Evolutionary conservation across 371 early-diverging fungal species (phyloP).

Genomic region (Rhizomucor pusillus): DNA sequence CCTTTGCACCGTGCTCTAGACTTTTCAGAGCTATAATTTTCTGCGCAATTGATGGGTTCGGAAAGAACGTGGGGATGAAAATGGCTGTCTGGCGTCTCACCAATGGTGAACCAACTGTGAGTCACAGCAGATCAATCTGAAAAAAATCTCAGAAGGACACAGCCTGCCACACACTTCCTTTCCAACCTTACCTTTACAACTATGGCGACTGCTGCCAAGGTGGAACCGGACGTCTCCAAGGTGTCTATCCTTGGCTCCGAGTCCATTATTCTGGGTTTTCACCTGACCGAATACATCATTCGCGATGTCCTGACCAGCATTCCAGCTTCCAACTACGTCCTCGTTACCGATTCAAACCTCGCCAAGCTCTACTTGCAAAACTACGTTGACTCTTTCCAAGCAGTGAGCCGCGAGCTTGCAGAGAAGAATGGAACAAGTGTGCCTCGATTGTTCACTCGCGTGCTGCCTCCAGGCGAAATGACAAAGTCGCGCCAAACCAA

Average conservation of each 20-base stretch:
- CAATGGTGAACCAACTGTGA: no score
- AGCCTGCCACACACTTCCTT: no score
- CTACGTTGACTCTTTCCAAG: conserved; percentile 47
- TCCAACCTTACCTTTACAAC: no score
- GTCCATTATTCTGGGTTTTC: conserved; percentile 84
- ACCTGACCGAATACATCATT: conserved; percentile 72
- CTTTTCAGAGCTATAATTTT: no score
- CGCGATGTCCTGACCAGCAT: conserved; percentile 72
- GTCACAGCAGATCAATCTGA: no score
- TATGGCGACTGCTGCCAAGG: no score
- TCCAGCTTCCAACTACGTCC: conserved; percentile 82
- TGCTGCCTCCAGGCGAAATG: conserved; percentile 89
- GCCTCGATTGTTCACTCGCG: conserved; percentile 75
- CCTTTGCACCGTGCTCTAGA: no score
- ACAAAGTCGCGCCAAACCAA: conserved; percentile 89
- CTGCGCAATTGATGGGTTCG: no score
- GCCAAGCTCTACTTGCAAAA: conserved; percentile 71
- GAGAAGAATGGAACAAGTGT: conserved; percentile 16
- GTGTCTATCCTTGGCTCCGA: conserved; percentile 87
- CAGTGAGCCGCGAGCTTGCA: conserved; percentile 26
- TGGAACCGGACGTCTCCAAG: conserved; percentile 58
- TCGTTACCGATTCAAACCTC: conserved; percentile 89
- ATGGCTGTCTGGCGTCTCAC: no score
- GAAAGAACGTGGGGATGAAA: no score
- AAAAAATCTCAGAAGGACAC: no score